Evolutionary conservation across 2,329 filamentous ascomycete species (phyloP).

Genomic region (Botrytis elliptica): DNA sequence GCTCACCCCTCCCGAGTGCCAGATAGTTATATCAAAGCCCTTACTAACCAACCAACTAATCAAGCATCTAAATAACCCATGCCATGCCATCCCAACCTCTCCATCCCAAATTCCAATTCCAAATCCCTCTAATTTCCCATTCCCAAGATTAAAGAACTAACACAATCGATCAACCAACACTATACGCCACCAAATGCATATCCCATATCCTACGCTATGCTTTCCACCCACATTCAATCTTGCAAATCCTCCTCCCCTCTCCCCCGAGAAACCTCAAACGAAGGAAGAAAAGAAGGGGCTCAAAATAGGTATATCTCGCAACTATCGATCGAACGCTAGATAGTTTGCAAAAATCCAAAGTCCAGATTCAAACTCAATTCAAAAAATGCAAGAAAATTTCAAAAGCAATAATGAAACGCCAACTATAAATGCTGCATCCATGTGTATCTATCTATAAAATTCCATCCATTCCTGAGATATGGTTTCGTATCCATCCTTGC

Average conservation of each 20-base stretch:
- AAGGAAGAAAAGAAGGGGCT: background rate
- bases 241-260: background rate
- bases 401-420: background rate
- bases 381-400: background rate
- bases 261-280: background rate
- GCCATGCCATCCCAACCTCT: background rate
- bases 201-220: constrained; percentile 11
- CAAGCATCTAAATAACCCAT: background rate
- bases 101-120: background rate
- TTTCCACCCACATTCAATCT: background rate
- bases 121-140: background rate
- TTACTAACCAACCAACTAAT: background rate
- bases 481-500: background rate
- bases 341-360: background rate
- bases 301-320: constrained; percentile 6
- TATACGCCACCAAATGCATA: constrained; percentile 5
- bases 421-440: constrained; percentile 14
- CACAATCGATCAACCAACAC: background rate
- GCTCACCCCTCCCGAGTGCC: background rate
- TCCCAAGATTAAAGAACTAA: background rate
- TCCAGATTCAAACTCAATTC: background rate
- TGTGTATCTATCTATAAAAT: constrained; percentile 17
- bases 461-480: constrained; percentile 5
- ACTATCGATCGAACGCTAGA: background rate
- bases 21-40: background rate